These are phyloP conservation scores for Pseudophaeomoniella oleicola DNA, from an alignment of 2,329 filamentous ascomycete genomes.

Conservation along the genomic window DNA sequence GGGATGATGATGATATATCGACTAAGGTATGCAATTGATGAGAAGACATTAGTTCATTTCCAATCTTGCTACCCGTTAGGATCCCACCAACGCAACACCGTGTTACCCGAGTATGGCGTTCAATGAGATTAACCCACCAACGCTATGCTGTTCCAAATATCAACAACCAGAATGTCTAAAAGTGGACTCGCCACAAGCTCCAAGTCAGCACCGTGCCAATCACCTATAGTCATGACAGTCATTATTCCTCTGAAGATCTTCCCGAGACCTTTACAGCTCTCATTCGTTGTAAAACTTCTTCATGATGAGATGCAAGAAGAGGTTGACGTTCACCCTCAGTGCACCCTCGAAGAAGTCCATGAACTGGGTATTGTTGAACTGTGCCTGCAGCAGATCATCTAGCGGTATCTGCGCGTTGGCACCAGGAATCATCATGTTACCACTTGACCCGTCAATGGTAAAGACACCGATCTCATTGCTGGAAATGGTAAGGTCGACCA, in stretches of 20 bases:
- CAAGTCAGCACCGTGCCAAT: too few species aligned
- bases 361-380: conserved; percentile 94
- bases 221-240: not conserved
- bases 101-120: too few species aligned
- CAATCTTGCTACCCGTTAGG: too few species aligned
- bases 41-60: too few species aligned
- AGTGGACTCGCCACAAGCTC: too few species aligned
- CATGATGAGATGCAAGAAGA: conserved; percentile 91
- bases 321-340: conserved; percentile 84
- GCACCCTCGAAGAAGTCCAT: conserved; percentile 86
- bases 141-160: too few species aligned
- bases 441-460: conserved; percentile 75
- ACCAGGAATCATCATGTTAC: conserved; percentile 90
- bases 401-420: conserved; percentile 78
- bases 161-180: too few species aligned
- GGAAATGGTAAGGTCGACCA: conserved; percentile 85
- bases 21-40: too few species aligned
- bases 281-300: conserved; percentile 80
- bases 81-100: too few species aligned
- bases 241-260: not conserved
- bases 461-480: conserved; percentile 92
- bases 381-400: conserved; percentile 86
- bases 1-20: too few species aligned
- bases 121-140: too few species aligned
- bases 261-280: conserved; percentile 5